Conservation (phyloP, 2,329 filamentous ascomycete species). For the Colletotrichum plurivorum region DNA sequence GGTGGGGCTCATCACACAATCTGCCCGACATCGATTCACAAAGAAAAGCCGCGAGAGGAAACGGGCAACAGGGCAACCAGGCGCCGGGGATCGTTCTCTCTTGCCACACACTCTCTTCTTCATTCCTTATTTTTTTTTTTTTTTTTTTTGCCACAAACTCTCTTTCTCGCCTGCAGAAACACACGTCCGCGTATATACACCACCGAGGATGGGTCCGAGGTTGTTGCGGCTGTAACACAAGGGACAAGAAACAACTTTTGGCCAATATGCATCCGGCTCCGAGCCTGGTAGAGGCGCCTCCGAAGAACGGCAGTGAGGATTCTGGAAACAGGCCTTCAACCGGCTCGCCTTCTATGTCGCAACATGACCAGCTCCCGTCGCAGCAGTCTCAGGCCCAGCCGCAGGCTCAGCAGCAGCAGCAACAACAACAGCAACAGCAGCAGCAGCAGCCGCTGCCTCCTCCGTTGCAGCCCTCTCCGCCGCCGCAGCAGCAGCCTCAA, state of each 20-base stretch:
- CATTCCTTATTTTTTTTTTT: not conserved
- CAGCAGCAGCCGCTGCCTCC: conserved; percentile 14
- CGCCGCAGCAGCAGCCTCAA: conserved; percentile 45
- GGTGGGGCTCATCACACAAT: conserved; percentile 42
- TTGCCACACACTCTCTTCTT: conserved; percentile 22
- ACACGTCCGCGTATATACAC: conserved; percentile 2
- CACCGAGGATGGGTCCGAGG: conserved; percentile 36
- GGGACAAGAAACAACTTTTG: conserved; percentile 35
- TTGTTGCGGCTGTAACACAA: conserved; percentile 38
- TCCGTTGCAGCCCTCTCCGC: conserved; percentile 25
- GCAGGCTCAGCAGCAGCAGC: conserved; percentile 41
- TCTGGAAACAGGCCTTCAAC: conserved; percentile 40
- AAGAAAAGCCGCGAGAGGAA: conserved; percentile 33
- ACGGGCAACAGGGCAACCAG: conserved; percentile 19
- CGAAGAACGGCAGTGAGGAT: conserved; percentile 45
- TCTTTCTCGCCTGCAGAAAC: conserved; percentile 11
- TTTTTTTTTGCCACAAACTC: conserved; percentile 18
- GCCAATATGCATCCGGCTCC: conserved; percentile 57
- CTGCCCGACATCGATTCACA: conserved; percentile 39
- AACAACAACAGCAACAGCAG: conserved; percentile 40
- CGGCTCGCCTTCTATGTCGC: conserved; percentile 39
- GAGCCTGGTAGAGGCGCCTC: conserved; percentile 52
- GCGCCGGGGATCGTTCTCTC: not conserved
- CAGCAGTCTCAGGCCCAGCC: conserved; percentile 36
- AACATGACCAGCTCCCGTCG: conserved; percentile 37